A percentile compares a stretch with the other conserved stretches of the same genome.
Conservation (phyloP, 2,329 filamentous ascomycete species). For the Neofusicoccum ribis region DNA sequence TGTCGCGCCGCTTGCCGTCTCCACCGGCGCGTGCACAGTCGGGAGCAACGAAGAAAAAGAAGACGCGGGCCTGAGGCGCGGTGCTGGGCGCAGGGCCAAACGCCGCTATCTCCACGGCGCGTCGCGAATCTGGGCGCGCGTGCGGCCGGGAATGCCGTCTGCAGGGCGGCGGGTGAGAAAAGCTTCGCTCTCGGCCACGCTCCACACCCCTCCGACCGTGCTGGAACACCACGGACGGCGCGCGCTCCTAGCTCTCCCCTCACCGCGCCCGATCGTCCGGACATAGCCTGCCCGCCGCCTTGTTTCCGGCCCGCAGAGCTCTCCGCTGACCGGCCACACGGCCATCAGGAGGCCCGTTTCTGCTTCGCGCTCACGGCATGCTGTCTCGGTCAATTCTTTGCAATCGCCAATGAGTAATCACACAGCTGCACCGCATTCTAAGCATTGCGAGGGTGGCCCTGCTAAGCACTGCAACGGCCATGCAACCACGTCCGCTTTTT, state of each 20-base stretch:
- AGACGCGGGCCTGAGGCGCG: background rate
- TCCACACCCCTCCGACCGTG: no score
- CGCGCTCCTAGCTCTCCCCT: background rate
- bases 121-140: background rate
- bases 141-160: no score
- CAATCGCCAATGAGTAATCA: background rate
- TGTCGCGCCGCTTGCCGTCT: no score
- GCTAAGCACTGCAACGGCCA: no score
- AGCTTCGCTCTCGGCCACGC: no score
- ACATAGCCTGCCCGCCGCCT: background rate
- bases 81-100: background rate
- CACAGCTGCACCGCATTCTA: no score
- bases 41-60: background rate
- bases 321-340: background rate
- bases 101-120: constrained; percentile 7
- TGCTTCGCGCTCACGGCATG: background rate
- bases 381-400: background rate
- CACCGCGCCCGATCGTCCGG: constrained; percentile 8
- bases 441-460: no score
- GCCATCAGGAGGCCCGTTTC: background rate
- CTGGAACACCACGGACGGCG: constrained; percentile 1
- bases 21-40: no score
- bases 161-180: no score
- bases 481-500: no score
- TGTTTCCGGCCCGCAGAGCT: background rate